phyloP scores from a whole-genome alignment of 2,329 filamentous ascomycete species.

The Gremmenia infestans region DNA sequence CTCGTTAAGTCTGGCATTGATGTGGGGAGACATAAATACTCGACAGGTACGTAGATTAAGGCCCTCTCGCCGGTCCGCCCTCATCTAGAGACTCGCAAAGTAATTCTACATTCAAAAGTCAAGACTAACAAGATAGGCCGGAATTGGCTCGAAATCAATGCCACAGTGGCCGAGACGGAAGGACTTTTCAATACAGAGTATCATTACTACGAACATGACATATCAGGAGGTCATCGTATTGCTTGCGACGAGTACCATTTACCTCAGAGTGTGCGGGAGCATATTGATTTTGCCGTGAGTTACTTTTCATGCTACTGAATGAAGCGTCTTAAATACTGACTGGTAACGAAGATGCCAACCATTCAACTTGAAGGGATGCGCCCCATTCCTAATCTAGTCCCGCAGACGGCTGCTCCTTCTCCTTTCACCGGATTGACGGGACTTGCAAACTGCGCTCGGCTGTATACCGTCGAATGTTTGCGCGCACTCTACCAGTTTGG shows the following conservation, averaged over 20 bases:
- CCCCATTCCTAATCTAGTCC: conserved; percentile 11
- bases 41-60: conserved; percentile 24
- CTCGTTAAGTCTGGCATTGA: conserved; percentile 28
- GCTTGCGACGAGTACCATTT: conserved; percentile 40
- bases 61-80: not conserved
- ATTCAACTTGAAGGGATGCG: conserved; percentile 16
- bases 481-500: conserved; percentile 44
- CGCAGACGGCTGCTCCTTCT: not conserved
- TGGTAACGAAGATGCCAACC: conserved; percentile 14
- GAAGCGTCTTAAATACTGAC: not conserved
- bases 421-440: conserved; percentile 6
- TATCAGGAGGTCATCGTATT: conserved; percentile 31
- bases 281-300: conserved; percentile 40
- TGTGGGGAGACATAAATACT: conserved; percentile 26
- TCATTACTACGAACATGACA: conserved; percentile 51
- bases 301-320: not conserved
- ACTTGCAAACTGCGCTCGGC: conserved; percentile 39
- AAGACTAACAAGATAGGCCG: not conserved
- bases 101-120: not conserved
- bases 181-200: conserved; percentile 40
- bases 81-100: not conserved
- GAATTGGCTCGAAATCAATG: conserved; percentile 32
- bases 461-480: conserved; percentile 52
- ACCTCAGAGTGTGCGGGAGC: conserved; percentile 39
- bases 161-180: conserved; percentile 28